Evolutionary conservation across 139 green algal species (phyloP).

Genomic region (Diplosphaera chodatii): DNA sequence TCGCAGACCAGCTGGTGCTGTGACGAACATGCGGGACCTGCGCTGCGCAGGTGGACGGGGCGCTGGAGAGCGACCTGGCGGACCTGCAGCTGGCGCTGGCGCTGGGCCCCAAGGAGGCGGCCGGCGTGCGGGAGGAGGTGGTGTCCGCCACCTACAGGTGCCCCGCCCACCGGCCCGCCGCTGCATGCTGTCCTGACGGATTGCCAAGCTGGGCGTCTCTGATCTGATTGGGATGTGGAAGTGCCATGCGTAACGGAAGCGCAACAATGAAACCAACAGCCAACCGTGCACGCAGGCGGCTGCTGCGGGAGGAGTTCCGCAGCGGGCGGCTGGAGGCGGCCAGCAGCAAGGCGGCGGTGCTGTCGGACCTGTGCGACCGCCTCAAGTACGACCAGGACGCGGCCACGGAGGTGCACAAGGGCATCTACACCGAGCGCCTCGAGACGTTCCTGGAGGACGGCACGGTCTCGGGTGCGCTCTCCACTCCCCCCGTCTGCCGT

Average conservation of each 20-base stretch:
- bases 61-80: conserved; percentile 51
- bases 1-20: conserved; percentile 19
- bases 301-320: conserved; percentile 72
- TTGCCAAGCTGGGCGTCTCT: too few relatives aligned
- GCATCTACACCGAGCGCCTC: conserved; percentile 78
- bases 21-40: too few relatives aligned
- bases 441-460: conserved; percentile 55
- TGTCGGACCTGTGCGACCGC: conserved; percentile 73
- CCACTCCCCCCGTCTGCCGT: background rate
- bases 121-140: conserved; percentile 51
- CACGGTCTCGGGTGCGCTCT: conserved; percentile 33
- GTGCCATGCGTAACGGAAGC: too few relatives aligned
- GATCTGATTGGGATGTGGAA: too few relatives aligned
- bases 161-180: too few relatives aligned
- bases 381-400: conserved; percentile 68
- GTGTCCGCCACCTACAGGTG: conserved; percentile 60
- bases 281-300: conserved; percentile 28
- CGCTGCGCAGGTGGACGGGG: conserved; percentile 13
- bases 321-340: conserved; percentile 45
- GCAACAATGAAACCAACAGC: too few relatives aligned
- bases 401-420: conserved; percentile 71
- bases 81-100: conserved; percentile 64
- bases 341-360: conserved; percentile 48
- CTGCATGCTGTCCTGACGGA: too few relatives aligned
- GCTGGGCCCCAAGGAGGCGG: conserved; percentile 72